phyloP scores from a whole-genome alignment of 2,329 filamentous ascomycete species.

The Colletotrichum sp. region DNA sequence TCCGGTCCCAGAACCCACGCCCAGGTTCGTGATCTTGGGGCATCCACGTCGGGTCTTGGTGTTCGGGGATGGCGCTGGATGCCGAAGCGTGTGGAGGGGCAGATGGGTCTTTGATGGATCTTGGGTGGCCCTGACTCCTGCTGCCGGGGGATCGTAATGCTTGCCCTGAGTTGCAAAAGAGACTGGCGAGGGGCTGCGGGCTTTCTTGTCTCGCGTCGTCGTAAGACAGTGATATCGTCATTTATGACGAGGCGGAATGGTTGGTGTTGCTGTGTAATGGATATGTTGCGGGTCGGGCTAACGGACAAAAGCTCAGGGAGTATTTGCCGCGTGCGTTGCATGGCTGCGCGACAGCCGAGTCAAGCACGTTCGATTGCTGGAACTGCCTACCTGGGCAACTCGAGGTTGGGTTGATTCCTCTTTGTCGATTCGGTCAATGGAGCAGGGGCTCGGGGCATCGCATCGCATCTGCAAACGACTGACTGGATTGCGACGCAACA shows the following conservation, averaged over 20 bases:
- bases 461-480: background rate
- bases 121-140: background rate
- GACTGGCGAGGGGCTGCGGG: background rate
- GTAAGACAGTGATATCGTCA: slow-evolving; percentile 9
- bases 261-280: background rate
- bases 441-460: background rate
- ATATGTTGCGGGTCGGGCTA: background rate
- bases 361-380: background rate
- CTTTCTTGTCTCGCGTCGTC: background rate
- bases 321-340: background rate
- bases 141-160: background rate
- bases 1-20: background rate
- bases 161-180: background rate
- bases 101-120: background rate
- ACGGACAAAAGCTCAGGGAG: background rate
- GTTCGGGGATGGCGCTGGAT: background rate
- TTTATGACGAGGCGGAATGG: background rate
- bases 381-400: background rate
- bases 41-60: background rate
- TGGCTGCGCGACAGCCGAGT: background rate
- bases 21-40: background rate
- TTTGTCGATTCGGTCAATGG: background rate
- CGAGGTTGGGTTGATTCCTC: background rate
- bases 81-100: background rate
- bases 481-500: background rate